Evolutionary conservation across 1,139 yeast species (phyloP).

Genomic region (Meyerozyma guilliermondii): DNA sequence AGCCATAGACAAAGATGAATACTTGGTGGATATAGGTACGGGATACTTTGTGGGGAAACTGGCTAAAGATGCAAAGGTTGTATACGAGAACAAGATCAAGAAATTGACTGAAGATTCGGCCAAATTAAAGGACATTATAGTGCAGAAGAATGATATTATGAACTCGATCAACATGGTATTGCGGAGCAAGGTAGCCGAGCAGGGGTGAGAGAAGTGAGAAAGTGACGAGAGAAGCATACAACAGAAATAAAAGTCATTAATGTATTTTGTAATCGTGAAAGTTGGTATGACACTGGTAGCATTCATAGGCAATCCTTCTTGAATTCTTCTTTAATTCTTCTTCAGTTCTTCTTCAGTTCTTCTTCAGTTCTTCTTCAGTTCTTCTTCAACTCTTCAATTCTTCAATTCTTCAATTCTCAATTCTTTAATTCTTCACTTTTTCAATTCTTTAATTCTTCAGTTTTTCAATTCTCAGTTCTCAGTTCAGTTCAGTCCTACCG

Average conservation of each 20-base stretch:
- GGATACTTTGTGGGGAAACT: conserved; percentile 88
- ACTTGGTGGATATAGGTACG: conserved; percentile 92
- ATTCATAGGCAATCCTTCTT: no score
- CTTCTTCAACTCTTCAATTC: no score
- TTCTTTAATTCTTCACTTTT: no score
- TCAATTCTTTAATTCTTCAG: no score
- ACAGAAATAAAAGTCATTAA: background rate
- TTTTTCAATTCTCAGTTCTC: no score
- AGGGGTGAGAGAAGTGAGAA: background rate
- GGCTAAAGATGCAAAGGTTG: conserved; percentile 61
- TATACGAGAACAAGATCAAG: conserved; percentile 68
- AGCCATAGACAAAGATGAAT: conserved; percentile 56
- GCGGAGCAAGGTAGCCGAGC: conserved; percentile 28
- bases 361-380: no score
- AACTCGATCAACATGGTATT: conserved; percentile 51
- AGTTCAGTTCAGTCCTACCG: no score
- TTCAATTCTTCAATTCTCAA: no score
- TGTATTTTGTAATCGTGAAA: background rate
- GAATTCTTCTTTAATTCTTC: no score
- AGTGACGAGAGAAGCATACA: background rate
- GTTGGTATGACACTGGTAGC: no score
- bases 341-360: no score
- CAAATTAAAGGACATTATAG: conserved; percentile 70
- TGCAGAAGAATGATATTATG: conserved; percentile 53
- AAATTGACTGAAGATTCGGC: conserved; percentile 70